Conservation (phyloP, 345 rosid species). For the Salix viminalis region DNA sequence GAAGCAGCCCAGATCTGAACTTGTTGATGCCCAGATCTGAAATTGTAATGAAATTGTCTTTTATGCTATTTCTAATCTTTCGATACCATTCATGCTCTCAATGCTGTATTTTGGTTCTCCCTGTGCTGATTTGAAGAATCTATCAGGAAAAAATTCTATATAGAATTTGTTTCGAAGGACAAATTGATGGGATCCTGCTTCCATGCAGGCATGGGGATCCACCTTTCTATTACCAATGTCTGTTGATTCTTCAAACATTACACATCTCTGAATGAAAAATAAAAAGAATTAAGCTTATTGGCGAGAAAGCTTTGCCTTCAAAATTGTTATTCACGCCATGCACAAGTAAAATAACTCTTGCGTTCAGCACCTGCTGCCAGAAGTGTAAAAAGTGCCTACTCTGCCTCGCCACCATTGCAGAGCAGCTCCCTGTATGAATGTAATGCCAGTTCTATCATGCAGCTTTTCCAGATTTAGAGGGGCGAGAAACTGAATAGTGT, state of each 20-base stretch:
- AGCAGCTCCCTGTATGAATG: conserved; percentile 56
- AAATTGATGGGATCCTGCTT: conserved; percentile 64
- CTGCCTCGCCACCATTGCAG: conserved; percentile 73
- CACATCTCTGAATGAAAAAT: background rate
- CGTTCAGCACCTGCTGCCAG: conserved; percentile 72
- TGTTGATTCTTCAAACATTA: background rate
- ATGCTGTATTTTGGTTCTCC: background rate
- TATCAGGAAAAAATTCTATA: conserved; percentile 83
- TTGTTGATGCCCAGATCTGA: conserved; percentile 63
- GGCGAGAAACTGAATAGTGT: conserved; percentile 43
- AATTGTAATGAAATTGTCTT: conserved; percentile 18
- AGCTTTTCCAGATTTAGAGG: conserved; percentile 47
- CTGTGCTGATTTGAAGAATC: conserved; percentile 11
- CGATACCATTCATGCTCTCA: background rate
- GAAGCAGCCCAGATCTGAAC: conserved; percentile 75
- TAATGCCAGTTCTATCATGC: conserved; percentile 34
- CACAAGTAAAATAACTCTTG: background rate
- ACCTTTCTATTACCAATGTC: background rate
- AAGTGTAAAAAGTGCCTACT: conserved; percentile 86
- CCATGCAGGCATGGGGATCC: conserved; percentile 61
- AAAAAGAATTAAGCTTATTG: background rate
- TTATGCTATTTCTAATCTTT: background rate
- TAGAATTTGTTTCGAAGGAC: conserved; percentile 83
- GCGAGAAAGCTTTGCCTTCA: background rate
- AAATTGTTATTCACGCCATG: background rate